A percentile compares a stretch with the other conserved stretches of the same genome.
Conservation (phyloP, 2,329 filamentous ascomycete species). For the Ophiostoma quercus region DNA sequence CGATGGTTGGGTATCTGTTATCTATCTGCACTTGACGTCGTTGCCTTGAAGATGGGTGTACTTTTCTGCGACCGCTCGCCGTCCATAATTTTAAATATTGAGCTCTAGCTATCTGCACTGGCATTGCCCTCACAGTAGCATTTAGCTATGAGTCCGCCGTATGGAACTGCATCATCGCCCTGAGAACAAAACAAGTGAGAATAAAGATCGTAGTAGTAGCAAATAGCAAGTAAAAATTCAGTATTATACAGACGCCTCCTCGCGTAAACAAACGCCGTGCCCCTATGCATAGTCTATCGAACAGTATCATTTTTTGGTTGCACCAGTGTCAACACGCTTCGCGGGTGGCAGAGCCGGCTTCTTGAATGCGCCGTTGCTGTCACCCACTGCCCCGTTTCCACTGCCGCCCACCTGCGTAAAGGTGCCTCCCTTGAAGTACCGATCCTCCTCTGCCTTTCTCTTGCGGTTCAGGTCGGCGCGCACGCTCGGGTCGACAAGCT, state of each 20-base stretch:
- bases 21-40: not conserved
- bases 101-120: too few relatives aligned
- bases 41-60: not conserved
- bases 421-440: conserved; percentile 95
- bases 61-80: not conserved
- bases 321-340: conserved; percentile 67
- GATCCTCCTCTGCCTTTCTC: conserved; percentile 86
- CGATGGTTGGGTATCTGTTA: too few relatives aligned
- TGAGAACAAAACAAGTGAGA: not conserved
- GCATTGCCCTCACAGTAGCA: too few relatives aligned
- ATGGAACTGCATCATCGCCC: not conserved
- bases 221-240: not conserved
- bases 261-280: not conserved
- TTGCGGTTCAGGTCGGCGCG: conserved; percentile 84
- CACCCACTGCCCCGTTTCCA: conserved; percentile 38
- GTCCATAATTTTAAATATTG: too few relatives aligned
- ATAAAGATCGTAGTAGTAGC: too few relatives aligned
- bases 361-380: conserved; percentile 64
- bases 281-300: not conserved
- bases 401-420: conserved; percentile 76
- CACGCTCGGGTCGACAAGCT: conserved; percentile 89
- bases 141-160: too few relatives aligned
- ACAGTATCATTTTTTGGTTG: conserved; percentile 41
- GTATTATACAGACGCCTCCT: not conserved
- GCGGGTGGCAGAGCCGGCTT: conserved; percentile 67